These are phyloP conservation scores for Deinandra increscens DNA, from an alignment of 129 eudicot species.

Conservation along the genomic window DNA sequence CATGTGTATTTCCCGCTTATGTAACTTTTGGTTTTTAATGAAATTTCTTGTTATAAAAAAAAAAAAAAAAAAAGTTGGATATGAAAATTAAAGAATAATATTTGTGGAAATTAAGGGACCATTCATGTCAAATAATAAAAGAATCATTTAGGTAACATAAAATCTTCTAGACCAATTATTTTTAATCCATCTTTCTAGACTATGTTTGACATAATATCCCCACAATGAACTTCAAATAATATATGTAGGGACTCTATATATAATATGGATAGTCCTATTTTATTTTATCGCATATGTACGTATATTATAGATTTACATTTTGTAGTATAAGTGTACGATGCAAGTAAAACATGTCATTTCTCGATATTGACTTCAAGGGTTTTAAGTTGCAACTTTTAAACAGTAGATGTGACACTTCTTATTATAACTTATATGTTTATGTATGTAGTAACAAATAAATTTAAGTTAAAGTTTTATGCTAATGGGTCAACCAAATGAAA, in stretches of 20 bases:
- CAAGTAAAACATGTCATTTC: not conserved
- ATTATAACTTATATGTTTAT: no score
- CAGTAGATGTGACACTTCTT: not conserved
- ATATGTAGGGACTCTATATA: constrained; percentile 22
- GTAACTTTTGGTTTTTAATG: no score
- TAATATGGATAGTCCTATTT: not conserved
- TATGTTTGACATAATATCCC: constrained; percentile 29
- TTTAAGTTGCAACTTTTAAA: not conserved
- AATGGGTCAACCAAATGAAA: no score
- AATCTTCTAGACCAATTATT: constrained; percentile 33
- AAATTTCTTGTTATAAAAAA: no score
- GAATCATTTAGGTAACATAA: constrained; percentile 33
- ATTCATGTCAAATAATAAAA: constrained; percentile 8
- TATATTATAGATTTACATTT: no score
- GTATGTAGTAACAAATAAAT: no score
- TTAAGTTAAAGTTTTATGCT: no score
- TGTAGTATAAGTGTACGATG: no score
- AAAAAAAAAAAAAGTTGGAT: no score
- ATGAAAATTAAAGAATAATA: not conserved
- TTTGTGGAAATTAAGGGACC: not conserved
- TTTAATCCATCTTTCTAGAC: constrained; percentile 28
- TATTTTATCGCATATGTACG: no score
- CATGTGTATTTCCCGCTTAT: no score
- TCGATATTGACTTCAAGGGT: not conserved
- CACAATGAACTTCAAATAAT: no score